Evolutionary conservation across 1,139 yeast genomes (phyloP).

Genomic region (Magnusiomyces clavatus): DNA sequence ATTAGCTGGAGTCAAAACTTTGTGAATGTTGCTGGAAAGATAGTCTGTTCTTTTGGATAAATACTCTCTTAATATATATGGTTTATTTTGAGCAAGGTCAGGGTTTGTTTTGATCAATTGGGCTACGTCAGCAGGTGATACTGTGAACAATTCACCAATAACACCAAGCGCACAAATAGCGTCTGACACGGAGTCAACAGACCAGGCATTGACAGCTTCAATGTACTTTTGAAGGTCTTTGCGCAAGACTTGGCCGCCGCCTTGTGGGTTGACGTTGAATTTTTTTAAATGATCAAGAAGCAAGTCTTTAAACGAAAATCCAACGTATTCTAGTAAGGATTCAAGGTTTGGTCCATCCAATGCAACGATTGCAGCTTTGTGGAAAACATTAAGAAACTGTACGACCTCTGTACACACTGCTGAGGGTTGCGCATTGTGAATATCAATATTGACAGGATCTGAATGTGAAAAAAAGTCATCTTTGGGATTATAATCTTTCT

Average conservation of each 20-base stretch:
- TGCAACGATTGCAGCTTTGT: constrained; percentile 26
- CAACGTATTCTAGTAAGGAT: constrained; percentile 50
- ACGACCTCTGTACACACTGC: constrained; percentile 54
- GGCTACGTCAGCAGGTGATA: constrained; percentile 23
- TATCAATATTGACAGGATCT: constrained; percentile 33
- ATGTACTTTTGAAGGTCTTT: constrained; percentile 79
- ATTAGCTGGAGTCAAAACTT: not conserved
- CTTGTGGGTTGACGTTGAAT: constrained; percentile 68
- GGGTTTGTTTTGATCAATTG: constrained; percentile 74
- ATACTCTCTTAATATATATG: constrained; percentile 58
- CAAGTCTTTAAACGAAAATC: constrained; percentile 50
- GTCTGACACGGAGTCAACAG: constrained; percentile 53
- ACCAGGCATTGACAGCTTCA: constrained; percentile 65
- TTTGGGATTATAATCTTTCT: constrained; percentile 50
- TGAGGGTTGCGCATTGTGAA: constrained; percentile 46
- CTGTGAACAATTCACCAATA: constrained; percentile 78
- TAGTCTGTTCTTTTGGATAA: constrained; percentile 65
- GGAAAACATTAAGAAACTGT: constrained; percentile 43
- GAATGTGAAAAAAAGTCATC: constrained; percentile 24
- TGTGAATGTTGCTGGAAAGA: constrained; percentile 10
- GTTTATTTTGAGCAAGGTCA: constrained; percentile 57
- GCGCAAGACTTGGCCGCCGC: constrained; percentile 69
- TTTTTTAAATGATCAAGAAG: constrained; percentile 69
- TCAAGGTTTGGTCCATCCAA: constrained; percentile 50
- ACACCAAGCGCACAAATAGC: constrained; percentile 70